These are phyloP conservation scores for Saururus chinensis DNA, from an alignment of 164 flowering plant species.

Conservation along the genomic window DNA sequence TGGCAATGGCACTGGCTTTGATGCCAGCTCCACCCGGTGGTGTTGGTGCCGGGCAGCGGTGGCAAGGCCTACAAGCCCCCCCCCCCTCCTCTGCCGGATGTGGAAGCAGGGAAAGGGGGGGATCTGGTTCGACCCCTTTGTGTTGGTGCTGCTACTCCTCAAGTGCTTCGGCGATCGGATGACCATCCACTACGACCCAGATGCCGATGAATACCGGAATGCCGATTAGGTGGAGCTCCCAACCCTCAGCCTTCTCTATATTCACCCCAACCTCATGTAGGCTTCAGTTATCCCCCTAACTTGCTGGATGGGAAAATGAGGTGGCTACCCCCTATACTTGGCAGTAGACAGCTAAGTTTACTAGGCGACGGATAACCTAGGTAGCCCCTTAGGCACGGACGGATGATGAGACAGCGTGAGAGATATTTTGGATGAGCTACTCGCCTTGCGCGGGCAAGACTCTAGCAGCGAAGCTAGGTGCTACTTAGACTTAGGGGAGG, in stretches of 20 bases:
- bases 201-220: constrained; percentile 55
- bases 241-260: constrained; percentile 12
- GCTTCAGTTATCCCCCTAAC: too few species aligned
- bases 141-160: constrained; percentile 55
- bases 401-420: too few species aligned
- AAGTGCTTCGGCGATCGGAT: constrained; percentile 72
- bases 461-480: too few species aligned
- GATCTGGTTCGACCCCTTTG: constrained; percentile 71
- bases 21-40: constrained; percentile 41
- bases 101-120: constrained; percentile 8
- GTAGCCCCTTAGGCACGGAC: too few species aligned
- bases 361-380: too few species aligned
- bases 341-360: too few species aligned
- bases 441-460: too few species aligned
- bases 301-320: too few species aligned
- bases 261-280: neutral
- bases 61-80: constrained; percentile 62
- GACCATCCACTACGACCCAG: constrained; percentile 53
- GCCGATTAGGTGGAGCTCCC: constrained; percentile 73
- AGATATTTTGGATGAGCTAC: too few species aligned
- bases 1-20: neutral
- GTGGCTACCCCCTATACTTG: too few species aligned
- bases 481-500: too few species aligned
- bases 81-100: constrained; percentile 36
- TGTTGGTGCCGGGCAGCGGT: constrained; percentile 78